Base-by-base conservation (phyloP, 1,284 basidiomycete genomes). In the Ceratobasidium sp. region DNA sequence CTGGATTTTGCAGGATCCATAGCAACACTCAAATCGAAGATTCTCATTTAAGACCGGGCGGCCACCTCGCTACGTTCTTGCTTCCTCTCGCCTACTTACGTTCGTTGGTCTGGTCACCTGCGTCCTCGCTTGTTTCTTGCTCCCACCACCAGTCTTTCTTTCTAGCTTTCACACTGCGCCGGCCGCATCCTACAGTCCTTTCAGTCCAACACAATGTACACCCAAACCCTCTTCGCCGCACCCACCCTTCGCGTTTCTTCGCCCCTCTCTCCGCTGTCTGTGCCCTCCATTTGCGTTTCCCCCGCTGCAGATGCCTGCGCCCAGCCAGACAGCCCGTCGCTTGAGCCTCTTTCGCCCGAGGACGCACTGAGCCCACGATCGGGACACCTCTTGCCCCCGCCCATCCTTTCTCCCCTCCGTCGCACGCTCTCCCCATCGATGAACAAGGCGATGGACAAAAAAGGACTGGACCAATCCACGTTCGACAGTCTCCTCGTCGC, bases 401-500 rank as follows among this genome's bases (percentile, higher is more conserved):
- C 77, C 17, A 27, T 59, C 15, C 44, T 67, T 41, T 73, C 74
- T 22, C 76, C 73, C 9, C 17, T 64, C 22, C 60, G 71, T 19
- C 72, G 66, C 57, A 50, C 75, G 44, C 50, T 51, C 33, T 17
- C 64, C 29, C 57, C 53, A 8, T 5, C 4, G 11, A 50, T 47
- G 27, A 24, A 17, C 36, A 71, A 67, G 45, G 74, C 64, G 24
- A 56, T 27, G 24, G 77, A 78, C 74, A 78, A 78, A 54, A 86
- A 86, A 78, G 91, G 91, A 73, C 84, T 93, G 63, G 86, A 90
- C 77, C 85, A 84, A 63, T 87, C 89, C 63, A 85, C 88, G 36
- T 92, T 93, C 80, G 87, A 90, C 78, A 86, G 85, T 36, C 82
- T 93, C 76, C 84, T 93, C 76, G 85, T 84, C 77, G 85, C 88